Evolutionary conservation across 257 asterid genomes (phyloP).

Genomic region (Nicotiana benthamiana): DNA sequence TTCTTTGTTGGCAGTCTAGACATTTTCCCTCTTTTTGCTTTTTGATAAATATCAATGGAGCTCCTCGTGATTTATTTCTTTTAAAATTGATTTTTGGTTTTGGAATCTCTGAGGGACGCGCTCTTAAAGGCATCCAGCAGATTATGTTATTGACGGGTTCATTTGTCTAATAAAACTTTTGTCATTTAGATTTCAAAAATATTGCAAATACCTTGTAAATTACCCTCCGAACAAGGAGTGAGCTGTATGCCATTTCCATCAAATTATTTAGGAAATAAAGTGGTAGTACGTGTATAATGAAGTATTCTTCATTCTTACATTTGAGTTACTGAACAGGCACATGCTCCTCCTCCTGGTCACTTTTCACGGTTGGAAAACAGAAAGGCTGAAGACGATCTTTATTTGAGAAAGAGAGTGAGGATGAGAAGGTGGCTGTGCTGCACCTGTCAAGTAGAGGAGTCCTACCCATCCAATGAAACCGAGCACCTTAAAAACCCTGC

Average conservation of each 20-base stretch:
- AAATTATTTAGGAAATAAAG: not conserved
- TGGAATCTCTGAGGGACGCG: not conserved
- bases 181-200: not conserved
- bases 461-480: constrained; percentile 8
- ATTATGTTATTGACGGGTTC: not conserved
- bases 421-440: constrained; percentile 23
- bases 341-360: constrained; percentile 16
- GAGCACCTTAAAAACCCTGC: constrained; percentile 16
- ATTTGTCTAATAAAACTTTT: not conserved
- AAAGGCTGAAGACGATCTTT: constrained; percentile 4
- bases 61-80: not conserved
- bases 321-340: constrained; percentile 12
- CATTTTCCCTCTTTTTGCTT: not conserved
- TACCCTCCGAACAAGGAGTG: not conserved
- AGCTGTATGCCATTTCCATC: not conserved
- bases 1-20: not conserved
- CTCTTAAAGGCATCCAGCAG: not conserved
- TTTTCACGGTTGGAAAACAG: constrained; percentile 6
- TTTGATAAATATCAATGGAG: not conserved
- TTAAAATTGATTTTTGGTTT: not conserved
- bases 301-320: not conserved
- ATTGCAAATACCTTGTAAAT: not conserved
- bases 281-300: not conserved
- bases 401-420: constrained; percentile 12
- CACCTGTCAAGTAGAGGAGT: constrained; percentile 12